Base-by-base conservation (phyloP, 2,329 filamentous ascomycete species). In the Fusarium tjaetaba region DNA sequence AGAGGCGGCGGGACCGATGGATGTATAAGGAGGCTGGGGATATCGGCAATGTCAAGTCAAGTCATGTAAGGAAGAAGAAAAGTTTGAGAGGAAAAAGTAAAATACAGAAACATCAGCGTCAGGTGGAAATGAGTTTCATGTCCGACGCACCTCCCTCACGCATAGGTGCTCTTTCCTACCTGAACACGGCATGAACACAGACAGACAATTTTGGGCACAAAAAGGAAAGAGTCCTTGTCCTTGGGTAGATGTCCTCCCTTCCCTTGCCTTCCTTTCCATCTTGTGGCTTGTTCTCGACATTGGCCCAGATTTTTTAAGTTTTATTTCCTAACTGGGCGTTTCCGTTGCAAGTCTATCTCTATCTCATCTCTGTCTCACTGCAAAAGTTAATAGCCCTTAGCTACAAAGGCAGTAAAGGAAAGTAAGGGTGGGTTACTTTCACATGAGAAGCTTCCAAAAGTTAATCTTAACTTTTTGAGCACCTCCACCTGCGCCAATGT, bases 51-150 rank as follows among this genome's bases (percentile, higher is more conserved):
- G 49, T 36, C 34, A 30, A 22, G 34, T 58, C 28, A 30, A 30
- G 46, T 13, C 20, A 46, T 55, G 46, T n/a, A 16, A 55, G 36
- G n/a, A 70, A 52, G 53, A 60, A 49, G 57, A 49, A 67, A 51
- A 53, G 26, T 39, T 30, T 48, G 48, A 57, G 45, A 45, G 38
- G 18, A 57, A 70, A 70, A 69, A 72, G 59, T 28, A 68, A 76
- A 76, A 72, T 49, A 59, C 53, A 41, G 39, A 61, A 56, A 61
- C 53, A 51, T 43, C 20, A 49, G 59, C 34, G 60, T 70, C 68
- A 66, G 71, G 71, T 69, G 71, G 68, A 74, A 74, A 74, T 74
- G 71, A 74, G 68, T 30, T 61, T 59, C 24, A 45, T 36, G 36
- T 62, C 34, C 34, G 62, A 49, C 43, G 51, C 42, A 42, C 30